Evolutionary conservation across 2,329 filamentous ascomycete genomes (phyloP), one percentile per base, ranked within the genome.

Genomic region (Ceratocystis ficicola): DNA sequence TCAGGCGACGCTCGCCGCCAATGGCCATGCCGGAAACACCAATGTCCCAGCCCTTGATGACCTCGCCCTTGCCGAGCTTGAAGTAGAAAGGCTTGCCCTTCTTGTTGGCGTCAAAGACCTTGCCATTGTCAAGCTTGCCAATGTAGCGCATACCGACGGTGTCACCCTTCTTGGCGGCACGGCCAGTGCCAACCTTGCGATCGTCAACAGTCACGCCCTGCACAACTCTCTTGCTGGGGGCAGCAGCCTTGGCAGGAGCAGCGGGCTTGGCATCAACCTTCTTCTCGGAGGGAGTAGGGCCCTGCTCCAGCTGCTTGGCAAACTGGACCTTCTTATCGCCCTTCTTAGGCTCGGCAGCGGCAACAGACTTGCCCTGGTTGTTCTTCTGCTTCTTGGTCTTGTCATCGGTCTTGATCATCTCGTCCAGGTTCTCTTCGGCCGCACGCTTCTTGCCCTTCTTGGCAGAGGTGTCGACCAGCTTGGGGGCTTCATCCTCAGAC

Each of bases 21-120:
- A 92, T 87, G 71, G 86, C 81, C 90, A 99, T 96, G 77, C 95
- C 95, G 71, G 83, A 82, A 71, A 99, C 81, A 78, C 94, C 94
- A 70, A 97, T 84, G 76, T 99, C 95, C 95, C 94, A 97, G 71
- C 94, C 94, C 83, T 95, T 94, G 81, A 99, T 99, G 73, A 99
- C 95, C 77, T 97, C 90, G 69, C 92, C 92, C 74, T 86, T 85
- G 71, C 94, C 95, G 68, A 95, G 86, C 82, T 93, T 95, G 85
- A 97, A 97, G 71, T 83, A 83, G 80, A 99, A 99, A 67, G 95
- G 93, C 81, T 95, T 92, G 73, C 94, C 94, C 81, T 95, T 96
- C 84, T 97, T 99, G 84, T 99, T 97, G 77, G 91, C 90, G 78
- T 97, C 93, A 73, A 99, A 99, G 71, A 95, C 86, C 80, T 96